Conservation (phyloP, 192 early-diverging fungal species). For the Phlyctochytrium arcticum region DNA sequence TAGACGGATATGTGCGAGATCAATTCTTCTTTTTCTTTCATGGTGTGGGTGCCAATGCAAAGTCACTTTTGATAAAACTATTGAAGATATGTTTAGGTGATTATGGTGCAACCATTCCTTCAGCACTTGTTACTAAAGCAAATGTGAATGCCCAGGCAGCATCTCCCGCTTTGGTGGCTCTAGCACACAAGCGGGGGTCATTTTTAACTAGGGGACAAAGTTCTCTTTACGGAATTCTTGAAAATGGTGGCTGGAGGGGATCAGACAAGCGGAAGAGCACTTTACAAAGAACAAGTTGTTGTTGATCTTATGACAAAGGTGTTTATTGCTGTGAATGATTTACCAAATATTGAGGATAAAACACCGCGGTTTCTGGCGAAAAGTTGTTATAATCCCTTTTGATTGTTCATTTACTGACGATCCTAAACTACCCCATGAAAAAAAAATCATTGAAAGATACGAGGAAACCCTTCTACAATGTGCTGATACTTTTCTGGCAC, state of each 20-base stretch:
- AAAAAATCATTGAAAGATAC: too few relatives aligned
- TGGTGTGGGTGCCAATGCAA: background rate
- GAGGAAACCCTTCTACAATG: background rate
- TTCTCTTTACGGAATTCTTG: background rate
- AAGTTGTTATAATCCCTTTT: too few relatives aligned
- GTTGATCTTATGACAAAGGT: background rate
- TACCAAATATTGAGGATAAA: background rate
- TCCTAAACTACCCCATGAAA: background rate
- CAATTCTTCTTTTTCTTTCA: background rate
- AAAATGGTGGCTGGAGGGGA: background rate
- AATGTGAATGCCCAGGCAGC: background rate
- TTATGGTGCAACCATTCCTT: background rate
- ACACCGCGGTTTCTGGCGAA: background rate
- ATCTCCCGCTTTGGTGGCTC: background rate
- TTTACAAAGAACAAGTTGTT: background rate
- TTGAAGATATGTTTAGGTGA: too few relatives aligned
- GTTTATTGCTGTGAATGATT: background rate
- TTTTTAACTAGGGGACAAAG: background rate
- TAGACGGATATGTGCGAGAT: background rate
- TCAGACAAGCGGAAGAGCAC: background rate
- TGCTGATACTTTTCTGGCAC: background rate
- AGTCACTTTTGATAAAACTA: background rate
- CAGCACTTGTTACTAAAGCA: background rate
- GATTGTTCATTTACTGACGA: background rate
- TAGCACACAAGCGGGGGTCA: background rate